Evolutionary conservation across 1,284 basidiomycete genomes (phyloP), one percentile per base, ranked within the genome.

Genomic region (Marasmius fiardii): DNA sequence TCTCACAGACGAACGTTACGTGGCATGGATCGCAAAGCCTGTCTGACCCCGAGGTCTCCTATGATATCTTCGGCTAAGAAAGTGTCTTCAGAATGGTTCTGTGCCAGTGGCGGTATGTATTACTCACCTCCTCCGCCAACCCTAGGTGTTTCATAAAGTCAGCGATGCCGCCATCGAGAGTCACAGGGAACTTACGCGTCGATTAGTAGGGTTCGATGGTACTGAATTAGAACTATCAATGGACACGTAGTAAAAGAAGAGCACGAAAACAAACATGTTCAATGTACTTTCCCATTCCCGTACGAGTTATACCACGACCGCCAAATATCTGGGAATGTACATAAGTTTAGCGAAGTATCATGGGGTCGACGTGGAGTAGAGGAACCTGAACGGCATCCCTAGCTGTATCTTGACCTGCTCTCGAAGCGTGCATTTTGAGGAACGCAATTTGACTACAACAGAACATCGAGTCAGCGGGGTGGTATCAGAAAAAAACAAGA

Each of bases 201-300:
- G 63, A 86, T 85, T 0, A 80, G 68, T 50, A 83, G 74, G n/a
- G 81, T 82, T 47, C 81, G 75, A 63, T 85, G 80, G 64, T 83
- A 85, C 79, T 57, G 28, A 43, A 41, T 44, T 10, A 55, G 35
- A 39, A 20, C 54, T 34, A 18, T 44, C 24, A 26, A 50, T 34
- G 35, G 34, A 41, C 41, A 51, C 41, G 21, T 28, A 54, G 48
- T 33, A 20, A 50, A 48, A 53, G 26, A 35, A 71, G 23, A 41
- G n/a, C n/a, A 20, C 20, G 20, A 20, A n/a, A 41, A 53, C 78
- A 51, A 58, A 84, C 81, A 63, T 84, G 82, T 66, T 87, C 85
- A 56, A 88, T 80, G 58, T 79, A 76, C 48, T 74, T 72, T 51
- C 85, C 86, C 85, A 87, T 86, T n/a, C 83, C 86, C 7, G 79